Evolutionary conservation across 2,329 filamentous ascomycete species (phyloP).

Genomic region (Colletotrichum musicola): DNA sequence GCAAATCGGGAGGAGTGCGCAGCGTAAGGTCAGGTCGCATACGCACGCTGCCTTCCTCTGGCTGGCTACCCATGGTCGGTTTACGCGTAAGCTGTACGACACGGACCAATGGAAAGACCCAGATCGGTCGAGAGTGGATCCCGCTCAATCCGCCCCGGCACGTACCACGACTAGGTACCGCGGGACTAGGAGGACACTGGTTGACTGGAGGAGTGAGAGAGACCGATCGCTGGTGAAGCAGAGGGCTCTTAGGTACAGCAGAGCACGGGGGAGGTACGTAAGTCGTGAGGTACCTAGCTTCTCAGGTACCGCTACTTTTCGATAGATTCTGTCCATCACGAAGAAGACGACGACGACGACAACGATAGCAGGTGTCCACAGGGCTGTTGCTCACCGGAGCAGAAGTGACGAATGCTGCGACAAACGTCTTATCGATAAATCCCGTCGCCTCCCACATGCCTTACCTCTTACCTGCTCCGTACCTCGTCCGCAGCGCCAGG

Average conservation of each 20-base stretch:
- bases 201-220: too few relatives aligned
- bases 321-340: too few relatives aligned
- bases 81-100: slow-evolving; percentile 49
- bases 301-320: too few relatives aligned
- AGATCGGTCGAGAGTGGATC: slow-evolving; percentile 29
- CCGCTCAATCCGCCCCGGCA: slow-evolving; percentile 34
- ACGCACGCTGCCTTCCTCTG: slow-evolving; percentile 37
- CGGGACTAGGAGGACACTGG: too few relatives aligned
- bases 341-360: too few relatives aligned
- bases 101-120: slow-evolving; percentile 41
- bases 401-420: slow-evolving; percentile 1
- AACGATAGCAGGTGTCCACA: background rate
- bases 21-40: slow-evolving; percentile 25
- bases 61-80: slow-evolving; percentile 40
- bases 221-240: too few relatives aligned
- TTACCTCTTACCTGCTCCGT: too few relatives aligned
- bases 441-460: slow-evolving; percentile 32
- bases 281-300: too few relatives aligned
- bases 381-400: background rate
- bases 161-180: slow-evolving; percentile 30
- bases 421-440: slow-evolving; percentile 13
- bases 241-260: too few relatives aligned
- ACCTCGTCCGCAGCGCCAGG: slow-evolving; percentile 12
- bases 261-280: too few relatives aligned
- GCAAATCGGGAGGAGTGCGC: slow-evolving; percentile 19